A percentile compares a stretch with the other conserved stretches of the same genome.
These are phyloP conservation scores for Cystobasidium tubakii DNA, from an alignment of 768 basidiomycete genomes.

Conservation along the genomic window DNA sequence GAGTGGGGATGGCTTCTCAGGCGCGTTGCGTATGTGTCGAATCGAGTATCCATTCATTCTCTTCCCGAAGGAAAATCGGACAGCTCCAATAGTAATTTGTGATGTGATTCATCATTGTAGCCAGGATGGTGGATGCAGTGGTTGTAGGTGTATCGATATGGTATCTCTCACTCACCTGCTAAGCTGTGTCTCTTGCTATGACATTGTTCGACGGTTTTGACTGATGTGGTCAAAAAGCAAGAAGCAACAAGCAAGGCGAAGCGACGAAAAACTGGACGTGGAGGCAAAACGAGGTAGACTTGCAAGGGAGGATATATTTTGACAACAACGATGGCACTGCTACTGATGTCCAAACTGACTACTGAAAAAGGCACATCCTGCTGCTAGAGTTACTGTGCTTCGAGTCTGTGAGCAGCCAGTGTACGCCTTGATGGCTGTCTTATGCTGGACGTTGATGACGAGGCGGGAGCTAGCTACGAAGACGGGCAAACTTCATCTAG, in stretches of 20 bases:
- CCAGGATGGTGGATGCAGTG: background rate
- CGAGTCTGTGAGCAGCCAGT: too few relatives aligned
- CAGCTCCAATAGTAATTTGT: conserved; percentile 33
- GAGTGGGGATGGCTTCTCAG: background rate
- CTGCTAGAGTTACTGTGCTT: too few relatives aligned
- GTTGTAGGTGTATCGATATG: too few relatives aligned
- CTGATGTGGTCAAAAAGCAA: background rate
- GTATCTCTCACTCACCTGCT: conserved; percentile 6
- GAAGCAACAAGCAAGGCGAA: background rate
- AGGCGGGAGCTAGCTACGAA: background rate
- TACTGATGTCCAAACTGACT: background rate
- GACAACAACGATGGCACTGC: conserved; percentile 1
- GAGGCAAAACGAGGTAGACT: background rate
- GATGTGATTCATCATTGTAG: conserved; percentile 28
- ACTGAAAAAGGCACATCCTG: background rate
- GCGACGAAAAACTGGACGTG: background rate
- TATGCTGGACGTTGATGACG: background rate
- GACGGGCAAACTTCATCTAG: conserved; percentile 2
- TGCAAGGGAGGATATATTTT: background rate
- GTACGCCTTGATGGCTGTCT: background rate
- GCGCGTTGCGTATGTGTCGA: conserved; percentile 37
- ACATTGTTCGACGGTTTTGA: background rate
- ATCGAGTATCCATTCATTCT: background rate
- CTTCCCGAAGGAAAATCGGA: conserved; percentile 10
- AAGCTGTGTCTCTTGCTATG: background rate